Conservation (phyloP, 1,284 basidiomycete species). For the Cutaneotrichosporon sp. region DNA sequence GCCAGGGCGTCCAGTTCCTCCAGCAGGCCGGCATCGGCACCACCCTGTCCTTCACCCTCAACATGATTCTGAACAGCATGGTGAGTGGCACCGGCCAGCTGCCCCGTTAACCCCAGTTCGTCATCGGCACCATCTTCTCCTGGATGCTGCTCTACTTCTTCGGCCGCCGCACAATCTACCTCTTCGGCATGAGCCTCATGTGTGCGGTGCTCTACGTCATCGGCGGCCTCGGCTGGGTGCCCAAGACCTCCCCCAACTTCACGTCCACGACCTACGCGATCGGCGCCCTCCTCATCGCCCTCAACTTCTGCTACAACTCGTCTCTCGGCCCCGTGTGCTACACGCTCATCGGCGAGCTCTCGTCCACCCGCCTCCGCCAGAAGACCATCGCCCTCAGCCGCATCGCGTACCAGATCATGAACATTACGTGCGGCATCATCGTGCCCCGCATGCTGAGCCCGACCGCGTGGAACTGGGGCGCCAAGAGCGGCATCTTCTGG, state of each 20-base stretch:
- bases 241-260: constrained; percentile 4
- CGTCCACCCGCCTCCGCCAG: constrained; percentile 45
- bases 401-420: constrained; percentile 46
- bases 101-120: neutral
- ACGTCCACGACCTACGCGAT: constrained; percentile 12
- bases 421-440: constrained; percentile 38
- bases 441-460: constrained; percentile 17
- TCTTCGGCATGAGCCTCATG: constrained; percentile 23
- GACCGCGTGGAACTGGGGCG: constrained; percentile 28
- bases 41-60: constrained; percentile 46
- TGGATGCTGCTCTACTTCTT: constrained; percentile 14
- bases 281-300: constrained; percentile 26
- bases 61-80: constrained; percentile 35
- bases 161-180: constrained; percentile 26
- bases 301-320: constrained; percentile 28
- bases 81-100: neutral
- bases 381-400: constrained; percentile 57
- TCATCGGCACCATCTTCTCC: constrained; percentile 16
- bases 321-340: constrained; percentile 33
- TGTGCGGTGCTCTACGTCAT: constrained; percentile 20
- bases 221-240: constrained; percentile 22
- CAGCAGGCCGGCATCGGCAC: constrained; percentile 51
- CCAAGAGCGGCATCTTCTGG: constrained; percentile 37
- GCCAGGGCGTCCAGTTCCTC: constrained; percentile 43
- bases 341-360: constrained; percentile 39